Percentiles rank a stretch among this genome's conserved stretches.
These are phyloP conservation scores for Pythium periplocum DNA, from an alignment of 352 stramenopile species.

Conservation along the genomic window DNA sequence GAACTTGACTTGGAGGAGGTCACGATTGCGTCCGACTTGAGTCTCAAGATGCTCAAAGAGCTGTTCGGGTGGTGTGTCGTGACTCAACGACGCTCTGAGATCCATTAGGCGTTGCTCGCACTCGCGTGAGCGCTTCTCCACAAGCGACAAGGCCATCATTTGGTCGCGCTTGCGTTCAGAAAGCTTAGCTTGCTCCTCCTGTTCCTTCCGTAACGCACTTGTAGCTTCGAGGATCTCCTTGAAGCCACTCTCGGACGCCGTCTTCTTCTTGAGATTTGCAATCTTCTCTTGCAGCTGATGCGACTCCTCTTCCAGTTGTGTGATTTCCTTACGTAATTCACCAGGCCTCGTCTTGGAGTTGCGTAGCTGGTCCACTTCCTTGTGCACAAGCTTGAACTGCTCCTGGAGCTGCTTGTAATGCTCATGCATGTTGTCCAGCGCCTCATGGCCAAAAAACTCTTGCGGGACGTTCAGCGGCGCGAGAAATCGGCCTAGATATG, in stretches of 20 bases:
- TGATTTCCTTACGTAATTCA: constrained; percentile 88
- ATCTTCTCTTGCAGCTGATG: constrained; percentile 91
- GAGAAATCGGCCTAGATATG: constrained; percentile 92
- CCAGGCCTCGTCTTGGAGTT: constrained; percentile 69
- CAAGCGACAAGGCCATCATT: constrained; percentile 74
- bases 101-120: constrained; percentile 66
- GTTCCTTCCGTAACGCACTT: constrained; percentile 87
- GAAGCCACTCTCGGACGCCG: constrained; percentile 73
- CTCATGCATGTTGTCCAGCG: constrained; percentile 77
- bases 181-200: constrained; percentile 93
- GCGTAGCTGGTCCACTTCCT: constrained; percentile 83
- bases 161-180: constrained; percentile 87
- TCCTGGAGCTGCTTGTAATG: constrained; percentile 91
- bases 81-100: constrained; percentile 58
- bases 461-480: constrained; percentile 90
- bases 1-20: constrained; percentile 66
- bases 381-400: constrained; percentile 91
- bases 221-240: constrained; percentile 89
- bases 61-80: constrained; percentile 79
- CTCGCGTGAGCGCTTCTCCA: constrained; percentile 78
- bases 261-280: constrained; percentile 84
- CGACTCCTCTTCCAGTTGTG: constrained; percentile 89
- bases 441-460: constrained; percentile 90
- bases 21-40: constrained; percentile 75
- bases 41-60: constrained; percentile 80